Evolutionary conservation across 495 filamentous ascomycete species (phyloP), one percentile per base, ranked within the genome.

Genomic region (Xylaria castorea): DNA sequence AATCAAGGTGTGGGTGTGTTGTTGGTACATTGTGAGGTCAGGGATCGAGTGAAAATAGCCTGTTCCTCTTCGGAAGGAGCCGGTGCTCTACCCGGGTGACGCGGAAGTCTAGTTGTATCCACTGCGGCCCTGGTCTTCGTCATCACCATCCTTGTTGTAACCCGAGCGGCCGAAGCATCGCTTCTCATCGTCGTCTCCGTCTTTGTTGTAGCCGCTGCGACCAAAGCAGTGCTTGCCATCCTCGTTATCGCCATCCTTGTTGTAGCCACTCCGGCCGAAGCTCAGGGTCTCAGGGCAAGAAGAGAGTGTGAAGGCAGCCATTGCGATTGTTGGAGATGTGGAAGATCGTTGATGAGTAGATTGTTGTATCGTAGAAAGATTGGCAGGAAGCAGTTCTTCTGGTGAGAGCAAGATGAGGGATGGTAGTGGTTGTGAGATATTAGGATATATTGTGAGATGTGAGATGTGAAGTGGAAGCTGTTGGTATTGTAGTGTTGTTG

Each of bases 191-290:
- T 83, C 78, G 69, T 83, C 81, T 27, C 79, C 75, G 40, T 78
- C 79, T 76, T 85, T 85, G 79, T 85, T 86, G 80, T 86, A 86
- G 48, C 84, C 84, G 44, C 80, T 83, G 73, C 84, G 85, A 71
- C 84, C 85, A 73, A 83, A 78, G 75, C 75, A 71, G 72, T 72
- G 70, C 74, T 71, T 78, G 78, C 73, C 75, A 22, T 82, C 80
- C 12, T 83, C 79, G 42, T 79, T 77, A 60, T 80, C 79, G 18
- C 77, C 74, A 68, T 77, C 79, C 71, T 76, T 77, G 79, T 87
- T 87, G 78, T 87, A 89, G 71, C 85, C 90, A 73, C 89, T 88
- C 74, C 88, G 88, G 76, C 85, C 88, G 81, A 87, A 72, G 74
- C 77, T 80, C 30, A 68, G 20, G 30, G 63, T 46, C 63, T 66